A percentile compares a stretch with the other conserved stretches of the same genome.
Conservation (phyloP, 2,329 filamentous ascomycete genomes). For the Trichophyton benhamiae region DNA sequence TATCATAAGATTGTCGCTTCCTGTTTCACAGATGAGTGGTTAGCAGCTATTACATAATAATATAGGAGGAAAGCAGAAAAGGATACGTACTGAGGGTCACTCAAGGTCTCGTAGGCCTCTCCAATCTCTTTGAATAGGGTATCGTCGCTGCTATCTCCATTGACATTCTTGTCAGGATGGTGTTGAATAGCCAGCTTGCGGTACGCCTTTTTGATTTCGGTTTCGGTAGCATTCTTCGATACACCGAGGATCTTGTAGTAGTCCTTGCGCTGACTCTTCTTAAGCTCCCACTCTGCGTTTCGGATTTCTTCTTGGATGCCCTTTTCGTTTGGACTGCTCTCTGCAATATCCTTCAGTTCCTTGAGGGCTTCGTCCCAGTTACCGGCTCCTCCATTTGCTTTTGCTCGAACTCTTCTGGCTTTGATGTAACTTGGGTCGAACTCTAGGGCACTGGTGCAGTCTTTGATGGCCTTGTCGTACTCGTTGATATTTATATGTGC, state of each 20-base stretch:
- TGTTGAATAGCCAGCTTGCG: constrained; percentile 85
- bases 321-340: constrained; percentile 70
- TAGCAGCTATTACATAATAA: neutral
- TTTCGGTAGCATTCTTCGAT: constrained; percentile 70
- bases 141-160: constrained; percentile 66
- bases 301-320: constrained; percentile 73
- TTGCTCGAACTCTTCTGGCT: constrained; percentile 86
- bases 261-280: constrained; percentile 95
- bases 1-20: constrained; percentile 84
- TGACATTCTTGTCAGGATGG: constrained; percentile 93
- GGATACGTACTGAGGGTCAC: constrained; percentile 69
- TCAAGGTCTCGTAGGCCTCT: constrained; percentile 92
- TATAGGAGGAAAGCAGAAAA: constrained; percentile 6
- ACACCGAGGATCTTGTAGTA: constrained; percentile 96
- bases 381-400: constrained; percentile 70
- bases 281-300: constrained; percentile 84
- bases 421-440: constrained; percentile 79
- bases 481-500: constrained; percentile 70
- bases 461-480: constrained; percentile 65
- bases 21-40: constrained; percentile 31
- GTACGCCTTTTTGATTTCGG: constrained; percentile 92
- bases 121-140: constrained; percentile 95
- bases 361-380: constrained; percentile 85
- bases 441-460: constrained; percentile 72
- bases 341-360: constrained; percentile 76